These are phyloP conservation scores for Acmispon strigosus DNA, from an alignment of 306 rosid species.

Conservation along the genomic window DNA sequence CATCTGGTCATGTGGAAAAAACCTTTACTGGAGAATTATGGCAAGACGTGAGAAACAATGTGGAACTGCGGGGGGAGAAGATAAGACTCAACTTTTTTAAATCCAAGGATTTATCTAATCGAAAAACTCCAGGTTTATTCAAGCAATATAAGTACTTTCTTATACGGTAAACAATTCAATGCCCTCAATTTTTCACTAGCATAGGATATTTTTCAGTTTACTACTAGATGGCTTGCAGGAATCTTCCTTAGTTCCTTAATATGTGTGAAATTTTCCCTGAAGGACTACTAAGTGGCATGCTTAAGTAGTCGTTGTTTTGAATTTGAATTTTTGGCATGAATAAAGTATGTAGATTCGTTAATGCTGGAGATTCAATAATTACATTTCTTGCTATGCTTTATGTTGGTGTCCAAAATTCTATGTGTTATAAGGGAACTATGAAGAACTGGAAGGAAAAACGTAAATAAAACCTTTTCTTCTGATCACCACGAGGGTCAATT, in stretches of 20 bases:
- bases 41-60: constrained; percentile 66
- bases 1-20: constrained; percentile 26
- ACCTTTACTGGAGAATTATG: constrained; percentile 86
- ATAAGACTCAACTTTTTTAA: constrained; percentile 53
- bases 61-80: constrained; percentile 60
- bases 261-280: background rate
- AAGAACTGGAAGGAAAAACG: background rate
- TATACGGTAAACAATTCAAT: constrained; percentile 51
- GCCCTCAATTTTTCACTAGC: background rate
- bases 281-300: background rate
- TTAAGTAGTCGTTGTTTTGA: background rate
- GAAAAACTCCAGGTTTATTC: constrained; percentile 70
- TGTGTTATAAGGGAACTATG: background rate
- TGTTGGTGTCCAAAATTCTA: background rate
- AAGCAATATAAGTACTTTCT: constrained; percentile 79
- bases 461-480: background rate
- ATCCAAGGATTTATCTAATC: constrained; percentile 67
- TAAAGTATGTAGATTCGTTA: background rate
- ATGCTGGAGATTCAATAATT: background rate
- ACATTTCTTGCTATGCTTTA: background rate
- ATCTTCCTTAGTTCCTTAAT: background rate
- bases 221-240: background rate
- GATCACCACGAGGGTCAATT: background rate
- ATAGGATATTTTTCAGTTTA: background rate
- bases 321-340: background rate